phyloP scores from a whole-genome alignment of 2,329 filamentous ascomycete species.

The Sphaerulina musiva region DNA sequence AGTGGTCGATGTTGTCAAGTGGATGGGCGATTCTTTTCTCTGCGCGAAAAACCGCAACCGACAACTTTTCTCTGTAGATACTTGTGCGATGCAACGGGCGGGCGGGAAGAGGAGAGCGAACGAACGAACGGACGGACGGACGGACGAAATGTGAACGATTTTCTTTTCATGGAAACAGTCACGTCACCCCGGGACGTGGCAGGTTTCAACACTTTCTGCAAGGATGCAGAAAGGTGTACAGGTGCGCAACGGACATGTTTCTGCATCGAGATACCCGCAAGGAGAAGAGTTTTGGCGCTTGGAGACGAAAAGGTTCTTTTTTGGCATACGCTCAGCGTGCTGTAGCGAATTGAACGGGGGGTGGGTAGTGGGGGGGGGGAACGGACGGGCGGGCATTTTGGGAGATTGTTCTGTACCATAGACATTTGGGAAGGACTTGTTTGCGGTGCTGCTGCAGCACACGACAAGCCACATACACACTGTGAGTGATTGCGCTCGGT shows the following conservation, averaged over 20 bases:
- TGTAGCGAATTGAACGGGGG: no score
- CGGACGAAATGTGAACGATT: neutral
- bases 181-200: neutral
- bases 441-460: no score
- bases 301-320: neutral
- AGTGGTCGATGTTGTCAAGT: neutral
- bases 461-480: no score
- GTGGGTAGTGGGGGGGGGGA: no score
- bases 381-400: no score
- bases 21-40: neutral
- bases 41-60: neutral
- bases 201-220: neutral
- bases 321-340: neutral
- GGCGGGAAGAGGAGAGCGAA: neutral
- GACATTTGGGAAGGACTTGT: no score
- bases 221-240: neutral
- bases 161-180: neutral
- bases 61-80: slow-evolving; percentile 8
- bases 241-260: neutral
- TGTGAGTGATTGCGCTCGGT: no score
- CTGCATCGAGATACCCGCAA: neutral
- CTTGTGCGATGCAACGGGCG: neutral
- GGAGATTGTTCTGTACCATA: no score
- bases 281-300: neutral
- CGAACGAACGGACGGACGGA: neutral